Evolutionary conservation across 306 rosid species (phyloP).

Genomic region (Coriaria nepalensis): DNA sequence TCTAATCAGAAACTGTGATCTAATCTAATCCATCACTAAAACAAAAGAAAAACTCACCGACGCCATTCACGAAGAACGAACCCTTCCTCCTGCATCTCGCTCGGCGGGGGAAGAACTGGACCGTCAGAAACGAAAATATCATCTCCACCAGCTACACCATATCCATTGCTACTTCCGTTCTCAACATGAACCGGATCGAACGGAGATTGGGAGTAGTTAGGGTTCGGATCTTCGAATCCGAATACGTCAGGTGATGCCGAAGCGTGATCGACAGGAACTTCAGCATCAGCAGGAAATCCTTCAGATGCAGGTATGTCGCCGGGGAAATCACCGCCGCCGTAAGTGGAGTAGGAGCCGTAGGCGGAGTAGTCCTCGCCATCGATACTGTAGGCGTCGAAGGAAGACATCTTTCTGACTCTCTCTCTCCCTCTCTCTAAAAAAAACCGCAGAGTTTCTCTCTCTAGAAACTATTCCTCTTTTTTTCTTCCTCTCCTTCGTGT

Average conservation of each 20-base stretch:
- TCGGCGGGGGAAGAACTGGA: constrained; percentile 77
- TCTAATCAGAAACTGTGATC: constrained; percentile 6
- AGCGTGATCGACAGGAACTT: constrained; percentile 43
- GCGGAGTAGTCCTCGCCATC: constrained; percentile 62
- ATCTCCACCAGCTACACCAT: constrained; percentile 29
- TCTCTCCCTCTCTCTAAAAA: constrained; percentile 7
- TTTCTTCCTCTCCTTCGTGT: neutral
- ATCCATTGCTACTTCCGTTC: constrained; percentile 63
- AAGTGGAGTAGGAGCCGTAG: constrained; percentile 57
- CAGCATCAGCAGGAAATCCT: constrained; percentile 31
- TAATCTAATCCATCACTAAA: constrained; percentile 4
- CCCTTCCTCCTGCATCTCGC: constrained; percentile 89
- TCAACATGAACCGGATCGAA: constrained; percentile 44
- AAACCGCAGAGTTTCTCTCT: constrained; percentile 14
- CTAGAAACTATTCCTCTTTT: constrained; percentile 6
- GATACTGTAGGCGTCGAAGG: constrained; percentile 64
- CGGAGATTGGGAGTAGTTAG: constrained; percentile 59
- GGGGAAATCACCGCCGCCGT: constrained; percentile 22
- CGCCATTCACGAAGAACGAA: constrained; percentile 93
- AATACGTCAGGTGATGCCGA: constrained; percentile 53
- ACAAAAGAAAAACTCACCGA: constrained; percentile 46
- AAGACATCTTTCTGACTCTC: constrained; percentile 34
- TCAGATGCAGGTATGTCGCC: constrained; percentile 22
- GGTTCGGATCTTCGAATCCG: constrained; percentile 64
- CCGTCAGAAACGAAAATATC: constrained; percentile 66